Evolutionary conservation across 2,329 filamentous ascomycete species (phyloP).

Genomic region (Echinosphaeria canescens): DNA sequence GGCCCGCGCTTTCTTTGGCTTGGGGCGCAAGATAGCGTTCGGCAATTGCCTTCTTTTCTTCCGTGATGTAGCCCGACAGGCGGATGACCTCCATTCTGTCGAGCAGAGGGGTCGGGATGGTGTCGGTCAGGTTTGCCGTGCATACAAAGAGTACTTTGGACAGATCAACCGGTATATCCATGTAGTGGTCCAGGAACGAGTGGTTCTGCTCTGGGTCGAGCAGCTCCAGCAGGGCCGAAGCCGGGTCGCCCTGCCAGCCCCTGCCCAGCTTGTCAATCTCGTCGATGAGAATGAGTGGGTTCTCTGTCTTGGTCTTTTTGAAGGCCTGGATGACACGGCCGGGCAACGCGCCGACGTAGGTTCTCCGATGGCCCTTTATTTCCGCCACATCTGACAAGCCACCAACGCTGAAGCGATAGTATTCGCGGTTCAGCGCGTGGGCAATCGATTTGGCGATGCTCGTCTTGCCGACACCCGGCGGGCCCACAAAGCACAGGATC

Average conservation of each 20-base stretch:
- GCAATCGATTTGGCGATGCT: conserved; percentile 98
- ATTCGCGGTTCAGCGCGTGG: conserved; percentile 80
- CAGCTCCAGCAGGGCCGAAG: conserved; percentile 79
- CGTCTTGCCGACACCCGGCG: conserved; percentile 94
- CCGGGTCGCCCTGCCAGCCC: conserved; percentile 90
- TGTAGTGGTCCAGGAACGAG: conserved; percentile 95
- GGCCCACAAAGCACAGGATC: conserved; percentile 93
- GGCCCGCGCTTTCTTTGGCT: conserved; percentile 80
- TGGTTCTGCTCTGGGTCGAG: conserved; percentile 95
- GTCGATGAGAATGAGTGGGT: conserved; percentile 88
- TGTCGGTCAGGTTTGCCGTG: conserved; percentile 97
- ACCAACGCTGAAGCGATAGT: conserved; percentile 96
- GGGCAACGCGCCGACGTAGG: conserved; percentile 87
- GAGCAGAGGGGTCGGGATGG: conserved; percentile 78
- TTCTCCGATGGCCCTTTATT: conserved; percentile 93
- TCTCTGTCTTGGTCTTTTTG: conserved; percentile 98
- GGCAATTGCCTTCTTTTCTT: conserved; percentile 98
- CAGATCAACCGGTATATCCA: conserved; percentile 93
- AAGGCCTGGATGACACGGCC: conserved; percentile 94
- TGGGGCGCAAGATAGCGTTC: conserved; percentile 80
- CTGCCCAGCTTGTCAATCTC: conserved; percentile 97
- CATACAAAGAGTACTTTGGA: conserved; percentile 98
- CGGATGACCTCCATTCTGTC: conserved; percentile 98
- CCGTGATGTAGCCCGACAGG: conserved; percentile 85
- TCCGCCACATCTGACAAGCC: conserved; percentile 94